Conservation (phyloP, 208 protist species). For the Phytomonas sp. region DNA sequence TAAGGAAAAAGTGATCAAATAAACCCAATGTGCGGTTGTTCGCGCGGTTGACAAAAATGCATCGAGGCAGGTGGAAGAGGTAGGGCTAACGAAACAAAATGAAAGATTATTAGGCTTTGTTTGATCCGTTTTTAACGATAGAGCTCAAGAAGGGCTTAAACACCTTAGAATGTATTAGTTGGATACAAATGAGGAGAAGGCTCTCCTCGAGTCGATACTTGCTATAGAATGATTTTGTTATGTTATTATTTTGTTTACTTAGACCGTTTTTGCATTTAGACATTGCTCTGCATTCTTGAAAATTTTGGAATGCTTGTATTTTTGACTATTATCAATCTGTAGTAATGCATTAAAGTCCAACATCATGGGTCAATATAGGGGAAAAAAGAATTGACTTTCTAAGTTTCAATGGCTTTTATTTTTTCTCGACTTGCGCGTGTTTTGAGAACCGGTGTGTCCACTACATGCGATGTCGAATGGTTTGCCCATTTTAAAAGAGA, state of each 20-base stretch:
- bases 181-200: not conserved
- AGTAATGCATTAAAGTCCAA: not conserved
- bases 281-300: not conserved
- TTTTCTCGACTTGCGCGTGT: not conserved
- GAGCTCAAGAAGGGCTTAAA: not conserved
- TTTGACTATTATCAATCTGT: not conserved
- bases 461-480: not conserved
- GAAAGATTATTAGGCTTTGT: not conserved
- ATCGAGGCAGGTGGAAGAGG: not conserved
- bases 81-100: not conserved
- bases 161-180: not conserved
- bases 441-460: not conserved
- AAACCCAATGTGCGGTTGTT: not conserved
- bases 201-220: not conserved
- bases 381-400: not conserved
- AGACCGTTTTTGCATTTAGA: not conserved
- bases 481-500: not conserved
- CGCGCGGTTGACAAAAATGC: not conserved
- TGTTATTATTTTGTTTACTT: slow-evolving; percentile 1
- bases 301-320: slow-evolving; percentile 1
- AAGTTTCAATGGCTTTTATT: not conserved
- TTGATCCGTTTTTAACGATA: not conserved
- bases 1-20: not conserved
- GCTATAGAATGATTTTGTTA: not conserved
- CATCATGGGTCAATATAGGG: not conserved